These are phyloP conservation scores for Solanum sejunctum DNA, from an alignment of 257 asterid species.

Conservation along the genomic window DNA sequence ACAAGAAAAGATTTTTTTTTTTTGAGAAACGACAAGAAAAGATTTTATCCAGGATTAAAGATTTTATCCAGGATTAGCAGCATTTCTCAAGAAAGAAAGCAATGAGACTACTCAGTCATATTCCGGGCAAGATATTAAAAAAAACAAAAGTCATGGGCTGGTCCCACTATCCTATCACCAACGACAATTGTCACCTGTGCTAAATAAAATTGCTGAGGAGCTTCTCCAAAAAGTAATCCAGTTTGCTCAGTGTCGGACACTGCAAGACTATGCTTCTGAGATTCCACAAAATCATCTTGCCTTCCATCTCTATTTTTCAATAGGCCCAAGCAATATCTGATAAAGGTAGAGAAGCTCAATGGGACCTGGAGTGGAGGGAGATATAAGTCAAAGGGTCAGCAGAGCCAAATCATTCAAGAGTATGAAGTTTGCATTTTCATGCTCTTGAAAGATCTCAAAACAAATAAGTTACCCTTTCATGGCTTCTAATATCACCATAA, in stretches of 20 bases:
- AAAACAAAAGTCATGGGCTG: not conserved
- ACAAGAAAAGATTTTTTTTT: not conserved
- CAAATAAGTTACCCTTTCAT: slow-evolving; percentile 60
- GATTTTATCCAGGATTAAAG: not conserved
- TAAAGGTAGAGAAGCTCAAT: slow-evolving; percentile 62
- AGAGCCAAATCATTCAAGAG: slow-evolving; percentile 1
- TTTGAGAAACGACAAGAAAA: not conserved
- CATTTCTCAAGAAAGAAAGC: not conserved
- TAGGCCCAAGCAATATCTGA: slow-evolving; percentile 64
- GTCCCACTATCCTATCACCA: not conserved
- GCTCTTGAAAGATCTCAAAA: not conserved
- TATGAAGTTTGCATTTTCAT: not conserved
- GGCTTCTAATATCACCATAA: slow-evolving; percentile 89
- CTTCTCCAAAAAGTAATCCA: slow-evolving; percentile 21
- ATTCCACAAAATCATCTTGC: slow-evolving; percentile 16
- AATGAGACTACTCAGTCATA: not conserved
- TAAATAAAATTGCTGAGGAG: slow-evolving; percentile 63
- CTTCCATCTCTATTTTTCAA: slow-evolving; percentile 15
- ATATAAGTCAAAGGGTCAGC: not conserved
- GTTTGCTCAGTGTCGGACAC: slow-evolving; percentile 18
- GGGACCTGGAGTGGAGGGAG: slow-evolving; percentile 40
- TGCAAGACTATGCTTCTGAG: slow-evolving; percentile 15
- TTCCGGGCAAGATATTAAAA: not conserved
- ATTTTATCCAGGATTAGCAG: not conserved
- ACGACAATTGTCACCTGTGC: slow-evolving; percentile 61